Base-by-base conservation (phyloP, 116 monocot genomes). In the Trichopus zeylanicus region DNA sequence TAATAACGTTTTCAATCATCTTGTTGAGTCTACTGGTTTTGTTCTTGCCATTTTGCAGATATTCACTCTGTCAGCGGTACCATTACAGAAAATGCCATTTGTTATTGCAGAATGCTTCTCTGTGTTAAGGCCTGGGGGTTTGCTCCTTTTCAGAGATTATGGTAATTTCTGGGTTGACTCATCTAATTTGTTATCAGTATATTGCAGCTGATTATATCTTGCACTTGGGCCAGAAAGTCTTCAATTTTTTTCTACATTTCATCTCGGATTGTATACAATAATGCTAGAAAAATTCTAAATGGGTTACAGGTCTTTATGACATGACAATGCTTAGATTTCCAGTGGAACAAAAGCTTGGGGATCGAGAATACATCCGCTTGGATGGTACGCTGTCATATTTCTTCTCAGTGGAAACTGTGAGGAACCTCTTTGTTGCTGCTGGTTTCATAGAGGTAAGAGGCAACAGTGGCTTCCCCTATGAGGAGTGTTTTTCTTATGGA, bases 261-360 rank as follows among this genome's bases (percentile, higher is more conserved):
- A 42, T 49, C 49, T 49, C 64, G 60, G 51, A 19, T 21, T 11
- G 22, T 34, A 21, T 38, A 35, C 29, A 52, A 59, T n/a, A n/a
- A 52, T 34, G 33, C 0, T n/a, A 28, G 29, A 13, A 3, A 62
- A 48, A 32, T 25, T 55, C 25, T 15, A 18, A 33, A 31, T 28
- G 51, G 30, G 58, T 70, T 7, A 29, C 72, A 97, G 95, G 95
- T 28, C 76, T 97, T 18, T 97, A 87, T 86, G 95, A 97, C 77
- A 90, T 97, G 95, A 97, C 87, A 54, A 97, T 91, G 91, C 87
- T 97, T 60, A 69, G 87, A 53, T 97, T 97, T 82, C 70, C 72
- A 13, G 55, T 69, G n/a, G 64, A 79, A 29, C 91, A 97, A 64
- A 91, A 72, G 75, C 63, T 81, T 5, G 87, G 87, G 25, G 75